Base-by-base conservation (phyloP, 371 early-diverging fungal species). In the Globomyces sp. region DNA sequence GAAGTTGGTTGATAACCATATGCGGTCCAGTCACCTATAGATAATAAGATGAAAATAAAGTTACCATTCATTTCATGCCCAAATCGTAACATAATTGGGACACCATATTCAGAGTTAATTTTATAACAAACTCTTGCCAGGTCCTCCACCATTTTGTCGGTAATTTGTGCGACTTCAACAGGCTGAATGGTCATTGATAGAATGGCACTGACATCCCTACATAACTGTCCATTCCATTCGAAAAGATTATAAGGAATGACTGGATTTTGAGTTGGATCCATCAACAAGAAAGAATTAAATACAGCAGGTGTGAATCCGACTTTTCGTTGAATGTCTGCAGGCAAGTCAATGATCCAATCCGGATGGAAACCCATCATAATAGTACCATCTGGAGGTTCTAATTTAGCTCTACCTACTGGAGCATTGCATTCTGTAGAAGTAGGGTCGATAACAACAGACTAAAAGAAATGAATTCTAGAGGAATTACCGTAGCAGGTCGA, bases 31-130 rank as follows among this genome's bases (percentile, higher is more conserved):
- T 66, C 67, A 44, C 72, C 68, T 68, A 24, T 24, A 24, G 24
- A 24, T 24, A 24, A 24, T 24, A 24, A 24, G 47, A 11, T 47
- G 47, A 8, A 6, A 47, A 11, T 8, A 47, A 6, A 47, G 11
- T 6, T 43, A 71, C 71, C 73, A 57, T 71, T 73, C 73, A 73
- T 73, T 42, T 73, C 71, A 52, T 71, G 71, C 44, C 68, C 68
- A n/a, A 41, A 73, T 10, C 71, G 68, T 43, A 73, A 41, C n/a
- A 71, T 24, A 6, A 73, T 45, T 34, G 71, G 71, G 1, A 58
- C 58, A 5, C 71, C 74, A 9, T 43, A n/a, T 0, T 58, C n/a
- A 49, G 69, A 10, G 44, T 73, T 73, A 9, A 69, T 10, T 8
- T 59, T 53, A 4, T 13, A 9, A 24, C 59, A 60, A 6, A 59